Evolutionary conservation across 2,329 filamentous ascomycete genomes (phyloP).

Genomic region (Aspergillus fijiensis): DNA sequence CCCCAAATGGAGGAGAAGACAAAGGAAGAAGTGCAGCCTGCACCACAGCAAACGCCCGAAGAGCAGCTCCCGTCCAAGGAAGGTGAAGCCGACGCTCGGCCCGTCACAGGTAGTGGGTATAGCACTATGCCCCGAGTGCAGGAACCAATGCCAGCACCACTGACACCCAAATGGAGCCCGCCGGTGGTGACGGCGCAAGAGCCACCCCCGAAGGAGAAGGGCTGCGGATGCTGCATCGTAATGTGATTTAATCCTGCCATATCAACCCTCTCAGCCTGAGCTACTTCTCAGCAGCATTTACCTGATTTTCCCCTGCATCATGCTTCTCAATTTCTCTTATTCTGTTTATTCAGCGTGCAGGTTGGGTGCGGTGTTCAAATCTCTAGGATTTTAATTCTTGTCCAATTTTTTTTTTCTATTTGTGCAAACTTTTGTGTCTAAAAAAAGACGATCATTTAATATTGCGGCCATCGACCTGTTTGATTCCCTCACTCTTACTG

Average conservation of each 20-base stretch:
- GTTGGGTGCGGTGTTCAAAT: conserved; percentile 9
- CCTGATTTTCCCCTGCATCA: conserved; percentile 2
- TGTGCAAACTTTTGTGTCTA: not conserved
- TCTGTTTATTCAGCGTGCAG: conserved; percentile 22
- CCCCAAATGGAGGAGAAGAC: conserved; percentile 8
- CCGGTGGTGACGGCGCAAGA: conserved; percentile 55
- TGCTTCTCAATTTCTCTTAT: conserved; percentile 17
- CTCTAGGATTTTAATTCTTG: conserved; percentile 9
- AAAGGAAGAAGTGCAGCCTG: conserved; percentile 6
- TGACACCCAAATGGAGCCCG: conserved; percentile 42
- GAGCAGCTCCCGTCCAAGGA: conserved; percentile 31
- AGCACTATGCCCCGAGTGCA: conserved; percentile 51
- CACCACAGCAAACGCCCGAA: conserved; percentile 15
- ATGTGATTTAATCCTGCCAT: conserved; percentile 56
- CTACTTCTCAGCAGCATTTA: not conserved
- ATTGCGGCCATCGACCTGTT: not conserved
- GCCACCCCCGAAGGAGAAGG: conserved; percentile 49
- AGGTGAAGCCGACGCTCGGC: conserved; percentile 30
- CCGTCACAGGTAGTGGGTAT: conserved; percentile 50
- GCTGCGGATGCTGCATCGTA: conserved; percentile 70
- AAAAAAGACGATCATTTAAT: not conserved
- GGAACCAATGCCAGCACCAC: conserved; percentile 35
- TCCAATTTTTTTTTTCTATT: not conserved
- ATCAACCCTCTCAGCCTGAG: conserved; percentile 3
- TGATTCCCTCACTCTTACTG: not conserved